Percentiles rank a stretch among this genome's conserved stretches.
Conservation (phyloP, 2,329 filamentous ascomycete species). For the Fusarium proliferatum region DNA sequence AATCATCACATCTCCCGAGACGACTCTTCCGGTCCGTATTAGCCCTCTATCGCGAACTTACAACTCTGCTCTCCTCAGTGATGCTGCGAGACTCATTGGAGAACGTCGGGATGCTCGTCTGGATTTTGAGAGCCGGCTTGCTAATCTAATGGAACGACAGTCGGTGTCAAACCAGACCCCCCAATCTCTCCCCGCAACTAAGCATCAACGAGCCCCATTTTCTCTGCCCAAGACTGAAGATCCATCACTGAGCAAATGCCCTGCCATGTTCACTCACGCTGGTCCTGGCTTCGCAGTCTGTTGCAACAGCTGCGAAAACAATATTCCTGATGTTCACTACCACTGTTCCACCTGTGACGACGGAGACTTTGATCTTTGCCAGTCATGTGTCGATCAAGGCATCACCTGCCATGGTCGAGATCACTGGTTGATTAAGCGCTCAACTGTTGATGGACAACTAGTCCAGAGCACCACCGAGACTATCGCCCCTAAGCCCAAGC, state of each 20-base stretch:
- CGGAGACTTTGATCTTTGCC: constrained; percentile 95
- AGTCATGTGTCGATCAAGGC: constrained; percentile 78
- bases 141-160: constrained; percentile 42
- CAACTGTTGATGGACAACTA: constrained; percentile 80
- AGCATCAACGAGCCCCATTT: constrained; percentile 12
- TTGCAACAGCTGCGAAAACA: constrained; percentile 88
- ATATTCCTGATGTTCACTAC: constrained; percentile 85
- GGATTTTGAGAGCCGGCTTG: constrained; percentile 46
- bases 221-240: constrained; percentile 1
- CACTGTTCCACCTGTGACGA: constrained; percentile 95
- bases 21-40: constrained; percentile 39
- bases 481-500: constrained; percentile 70
- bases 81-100: constrained; percentile 43
- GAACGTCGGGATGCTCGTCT: constrained; percentile 37
- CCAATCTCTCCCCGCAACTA: background rate
- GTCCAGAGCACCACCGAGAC: constrained; percentile 88
- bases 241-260: background rate
- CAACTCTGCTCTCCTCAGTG: constrained; percentile 42
- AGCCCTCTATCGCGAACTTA: constrained; percentile 44
- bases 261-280: constrained; percentile 23
- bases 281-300: constrained; percentile 77
- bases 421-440: constrained; percentile 96
- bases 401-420: constrained; percentile 79
- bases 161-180: constrained; percentile 15
- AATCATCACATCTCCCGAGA: constrained; percentile 29